These are phyloP conservation scores for Gossypioides kirkii DNA, from an alignment of 345 rosid species.

Conservation along the genomic window DNA sequence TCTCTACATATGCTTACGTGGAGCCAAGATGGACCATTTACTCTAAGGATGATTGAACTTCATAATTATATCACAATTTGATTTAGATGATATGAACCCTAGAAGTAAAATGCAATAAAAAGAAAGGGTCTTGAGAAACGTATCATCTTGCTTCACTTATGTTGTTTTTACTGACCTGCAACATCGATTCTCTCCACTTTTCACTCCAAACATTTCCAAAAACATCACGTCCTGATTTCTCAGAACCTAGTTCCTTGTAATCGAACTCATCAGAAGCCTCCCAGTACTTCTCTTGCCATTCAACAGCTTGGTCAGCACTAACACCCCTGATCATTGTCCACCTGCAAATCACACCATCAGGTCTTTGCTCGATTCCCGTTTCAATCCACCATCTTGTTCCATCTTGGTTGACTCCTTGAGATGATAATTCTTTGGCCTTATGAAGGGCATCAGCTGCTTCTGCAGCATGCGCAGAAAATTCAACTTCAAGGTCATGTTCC, in stretches of 20 bases:
- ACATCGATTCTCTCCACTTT: conserved; percentile 84
- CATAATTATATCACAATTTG: background rate
- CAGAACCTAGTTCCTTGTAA: conserved; percentile 92
- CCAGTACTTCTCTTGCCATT: conserved; percentile 98
- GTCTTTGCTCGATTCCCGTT: conserved; percentile 67
- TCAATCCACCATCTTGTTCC: conserved; percentile 91
- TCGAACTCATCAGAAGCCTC: conserved; percentile 91
- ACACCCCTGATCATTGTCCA: conserved; percentile 93
- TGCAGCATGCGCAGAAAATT: conserved; percentile 57
- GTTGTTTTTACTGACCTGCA: conserved; percentile 25
- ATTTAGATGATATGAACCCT: background rate
- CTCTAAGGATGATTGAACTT: background rate
- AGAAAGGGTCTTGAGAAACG: background rate
- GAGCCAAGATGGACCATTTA: background rate
- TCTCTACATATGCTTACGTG: background rate
- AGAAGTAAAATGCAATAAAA: background rate
- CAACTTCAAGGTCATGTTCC: conserved; percentile 38
- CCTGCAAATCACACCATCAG: conserved; percentile 78
- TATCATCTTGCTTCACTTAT: background rate
- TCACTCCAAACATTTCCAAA: conserved; percentile 84
- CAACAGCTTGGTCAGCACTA: conserved; percentile 66
- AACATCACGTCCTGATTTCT: conserved; percentile 90
- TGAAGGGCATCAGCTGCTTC: conserved; percentile 79
- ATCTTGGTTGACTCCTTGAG: conserved; percentile 45
- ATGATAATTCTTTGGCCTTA: conserved; percentile 37